Evolutionary conservation across 371 early-diverging fungal species (phyloP).

Genomic region (Rhizopus delemar): DNA sequence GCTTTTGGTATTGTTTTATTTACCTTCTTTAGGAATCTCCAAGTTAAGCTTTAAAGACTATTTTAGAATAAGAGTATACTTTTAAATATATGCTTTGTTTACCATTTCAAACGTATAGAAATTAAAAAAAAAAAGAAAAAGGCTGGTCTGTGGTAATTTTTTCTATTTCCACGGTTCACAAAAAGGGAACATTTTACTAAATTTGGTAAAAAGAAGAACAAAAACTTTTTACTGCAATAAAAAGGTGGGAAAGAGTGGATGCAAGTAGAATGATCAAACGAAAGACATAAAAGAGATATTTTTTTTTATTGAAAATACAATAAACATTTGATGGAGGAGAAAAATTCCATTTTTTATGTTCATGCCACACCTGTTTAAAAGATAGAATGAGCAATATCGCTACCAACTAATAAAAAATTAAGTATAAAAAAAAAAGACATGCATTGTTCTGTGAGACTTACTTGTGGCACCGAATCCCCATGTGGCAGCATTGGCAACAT

Average conservation of each 20-base stretch:
- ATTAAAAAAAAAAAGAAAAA: not conserved
- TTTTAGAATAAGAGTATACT: not conserved
- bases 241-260: no score
- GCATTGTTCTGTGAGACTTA: constrained; percentile 17
- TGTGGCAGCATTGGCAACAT: constrained; percentile 40
- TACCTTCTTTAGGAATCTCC: constrained; percentile 1
- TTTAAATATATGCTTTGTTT: no score
- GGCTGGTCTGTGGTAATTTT: not conserved
- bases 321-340: no score
- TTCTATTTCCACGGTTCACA: no score
- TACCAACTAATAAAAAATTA: constrained; percentile 29
- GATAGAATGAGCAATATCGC: constrained; percentile 31
- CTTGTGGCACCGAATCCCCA: constrained; percentile 51
- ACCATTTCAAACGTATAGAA: not conserved
- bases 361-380: constrained; percentile 13
- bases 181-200: no score
- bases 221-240: no score
- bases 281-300: no score
- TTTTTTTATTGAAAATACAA: no score
- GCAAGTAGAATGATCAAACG: no score
- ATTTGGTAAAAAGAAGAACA: no score
- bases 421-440: constrained; percentile 4
- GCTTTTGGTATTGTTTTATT: not conserved
- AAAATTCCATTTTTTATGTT: no score
- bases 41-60: not conserved